phyloP scores from a whole-genome alignment of 805 yeast genomes.

The Kregervanrija pseudodelftensis region DNA sequence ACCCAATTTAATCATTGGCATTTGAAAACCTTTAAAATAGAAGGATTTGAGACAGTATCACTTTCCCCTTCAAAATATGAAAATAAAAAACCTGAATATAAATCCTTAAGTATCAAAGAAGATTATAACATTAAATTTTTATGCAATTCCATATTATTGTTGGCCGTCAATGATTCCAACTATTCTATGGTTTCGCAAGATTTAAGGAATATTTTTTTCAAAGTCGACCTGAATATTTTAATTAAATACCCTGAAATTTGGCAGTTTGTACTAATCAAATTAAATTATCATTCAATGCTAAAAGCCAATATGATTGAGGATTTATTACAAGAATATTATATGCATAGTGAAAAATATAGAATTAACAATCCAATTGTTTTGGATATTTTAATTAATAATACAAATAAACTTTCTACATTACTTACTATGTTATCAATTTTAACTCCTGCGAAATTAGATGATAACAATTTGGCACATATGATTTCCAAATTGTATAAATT shows the following conservation, averaged over 20 bases:
- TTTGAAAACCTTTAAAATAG: constrained; percentile 25
- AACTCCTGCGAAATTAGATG: constrained; percentile 16
- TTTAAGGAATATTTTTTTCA: constrained; percentile 12
- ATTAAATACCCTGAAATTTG: constrained; percentile 25
- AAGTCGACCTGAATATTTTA: constrained; percentile 14
- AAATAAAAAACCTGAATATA: constrained; percentile 9
- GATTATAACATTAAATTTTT: constrained; percentile 24
- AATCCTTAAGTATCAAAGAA: constrained; percentile 13
- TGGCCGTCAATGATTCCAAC: constrained; percentile 13
- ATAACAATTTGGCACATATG: constrained; percentile 18
- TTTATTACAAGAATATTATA: constrained; percentile 15
- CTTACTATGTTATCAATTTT: constrained; percentile 11
- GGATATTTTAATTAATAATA: constrained; percentile 18
- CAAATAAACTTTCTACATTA: constrained; percentile 8
- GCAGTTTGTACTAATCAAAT: constrained; percentile 22
- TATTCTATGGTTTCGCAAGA: constrained; percentile 11
- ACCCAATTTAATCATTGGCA: constrained; percentile 27
- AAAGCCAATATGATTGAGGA: constrained; percentile 9
- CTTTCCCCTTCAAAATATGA: constrained; percentile 1
- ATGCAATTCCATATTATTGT: constrained; percentile 22
- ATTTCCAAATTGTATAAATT: constrained; percentile 23
- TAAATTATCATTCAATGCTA: constrained; percentile 15
- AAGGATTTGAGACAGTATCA: constrained; percentile 23
- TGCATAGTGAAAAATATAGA: constrained; percentile 2
- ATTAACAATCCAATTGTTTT: constrained; percentile 13